Conservation (phyloP, 805 yeast genomes). For the Groenewaldozyma tartarivorans region DNA sequence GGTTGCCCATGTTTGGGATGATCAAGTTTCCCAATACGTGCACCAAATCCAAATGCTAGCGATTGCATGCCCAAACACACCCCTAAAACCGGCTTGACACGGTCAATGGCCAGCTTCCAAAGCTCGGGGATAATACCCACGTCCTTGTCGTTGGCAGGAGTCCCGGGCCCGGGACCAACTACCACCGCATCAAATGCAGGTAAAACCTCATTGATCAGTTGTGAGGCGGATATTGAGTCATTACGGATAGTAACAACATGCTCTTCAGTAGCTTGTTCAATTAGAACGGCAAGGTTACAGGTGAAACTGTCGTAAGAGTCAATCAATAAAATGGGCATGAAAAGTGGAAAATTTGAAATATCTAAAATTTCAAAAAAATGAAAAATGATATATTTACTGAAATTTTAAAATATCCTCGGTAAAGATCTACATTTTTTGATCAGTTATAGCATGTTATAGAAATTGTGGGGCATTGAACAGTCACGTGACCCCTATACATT, state of each 20-base stretch:
- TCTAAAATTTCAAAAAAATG: neutral
- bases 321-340: conserved; percentile 44
- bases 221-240: conserved; percentile 38
- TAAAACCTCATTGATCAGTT: conserved; percentile 33
- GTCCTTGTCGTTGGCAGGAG: conserved; percentile 56
- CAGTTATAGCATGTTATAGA: no score
- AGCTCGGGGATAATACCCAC: conserved; percentile 61
- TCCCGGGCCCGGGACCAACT: conserved; percentile 97
- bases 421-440: no score
- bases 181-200: conserved; percentile 62
- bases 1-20: conserved; percentile 82
- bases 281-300: conserved; percentile 59
- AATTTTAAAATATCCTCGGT: no score
- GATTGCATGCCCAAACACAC: conserved; percentile 92
- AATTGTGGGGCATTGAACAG: no score
- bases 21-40: conserved; percentile 40
- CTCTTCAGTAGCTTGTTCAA: conserved; percentile 43
- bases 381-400: no score
- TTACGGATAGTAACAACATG: conserved; percentile 53
- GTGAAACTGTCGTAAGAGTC: conserved; percentile 97
- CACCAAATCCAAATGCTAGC: conserved; percentile 56
- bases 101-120: conserved; percentile 30
- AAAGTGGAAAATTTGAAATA: neutral
- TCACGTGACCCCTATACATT: no score
- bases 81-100: conserved; percentile 64